A percentile compares a stretch with the other conserved stretches of the same genome.
These are phyloP conservation scores for Lasiodiplodia sp. DNA, from an alignment of 2,329 filamentous ascomycete species.

Conservation along the genomic window DNA sequence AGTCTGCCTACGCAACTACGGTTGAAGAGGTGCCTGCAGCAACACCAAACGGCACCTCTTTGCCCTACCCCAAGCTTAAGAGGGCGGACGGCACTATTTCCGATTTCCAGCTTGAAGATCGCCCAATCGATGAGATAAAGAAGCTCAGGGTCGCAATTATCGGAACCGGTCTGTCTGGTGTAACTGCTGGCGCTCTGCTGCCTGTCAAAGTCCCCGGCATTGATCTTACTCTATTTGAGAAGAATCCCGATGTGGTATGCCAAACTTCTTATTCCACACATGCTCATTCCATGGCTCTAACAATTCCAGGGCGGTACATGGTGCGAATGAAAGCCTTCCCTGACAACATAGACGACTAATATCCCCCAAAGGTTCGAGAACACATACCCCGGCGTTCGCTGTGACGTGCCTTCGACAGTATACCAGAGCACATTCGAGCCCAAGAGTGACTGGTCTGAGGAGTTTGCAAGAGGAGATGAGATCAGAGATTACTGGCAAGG, in stretches of 20 bases:
- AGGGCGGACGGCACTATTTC: constrained; percentile 32
- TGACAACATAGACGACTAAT: constrained; percentile 18
- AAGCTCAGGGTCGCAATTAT: constrained; percentile 63
- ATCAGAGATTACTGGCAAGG: constrained; percentile 72
- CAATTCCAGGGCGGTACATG: constrained; percentile 17
- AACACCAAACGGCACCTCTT: background rate
- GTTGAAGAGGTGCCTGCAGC: background rate
- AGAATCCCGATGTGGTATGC: constrained; percentile 71
- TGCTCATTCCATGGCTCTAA: constrained; percentile 38
- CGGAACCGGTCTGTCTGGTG: constrained; percentile 69
- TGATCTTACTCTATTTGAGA: constrained; percentile 71
- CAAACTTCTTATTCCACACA: background rate
- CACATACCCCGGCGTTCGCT: constrained; percentile 69
- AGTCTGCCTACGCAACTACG: constrained; percentile 15
- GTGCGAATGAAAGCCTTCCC: background rate
- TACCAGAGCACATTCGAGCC: constrained; percentile 74
- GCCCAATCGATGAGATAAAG: constrained; percentile 42
- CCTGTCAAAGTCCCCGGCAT: constrained; percentile 74
- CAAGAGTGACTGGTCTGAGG: constrained; percentile 73
- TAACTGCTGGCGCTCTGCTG: constrained; percentile 70
- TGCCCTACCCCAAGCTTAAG: constrained; percentile 17
- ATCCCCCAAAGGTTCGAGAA: constrained; percentile 46
- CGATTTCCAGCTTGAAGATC: constrained; percentile 39
- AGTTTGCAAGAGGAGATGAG: constrained; percentile 71
- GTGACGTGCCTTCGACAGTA: constrained; percentile 73